Conservation (phyloP, 1,139 yeast species). For the Yamadazyma atlantica region DNA sequence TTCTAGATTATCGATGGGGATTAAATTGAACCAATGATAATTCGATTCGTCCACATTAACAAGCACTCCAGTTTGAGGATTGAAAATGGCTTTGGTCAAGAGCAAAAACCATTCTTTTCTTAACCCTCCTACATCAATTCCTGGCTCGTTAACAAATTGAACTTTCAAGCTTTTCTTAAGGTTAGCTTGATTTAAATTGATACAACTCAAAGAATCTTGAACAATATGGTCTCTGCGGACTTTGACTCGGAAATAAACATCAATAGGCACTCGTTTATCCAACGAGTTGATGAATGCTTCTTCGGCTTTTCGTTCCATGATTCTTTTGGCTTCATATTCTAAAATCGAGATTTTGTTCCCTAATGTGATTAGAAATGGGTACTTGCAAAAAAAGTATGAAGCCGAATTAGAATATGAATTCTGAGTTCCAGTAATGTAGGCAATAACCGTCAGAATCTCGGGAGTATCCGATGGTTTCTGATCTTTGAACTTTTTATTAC, state of each 20-base stretch:
- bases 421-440: slow-evolving; percentile 45
- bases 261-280: slow-evolving; percentile 58
- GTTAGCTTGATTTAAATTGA: slow-evolving; percentile 57
- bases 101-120: slow-evolving; percentile 90
- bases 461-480: slow-evolving; percentile 18
- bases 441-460: slow-evolving; percentile 41
- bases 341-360: slow-evolving; percentile 80
- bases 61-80: slow-evolving; percentile 64
- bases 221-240: slow-evolving; percentile 70
- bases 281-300: slow-evolving; percentile 81
- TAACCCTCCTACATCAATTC: slow-evolving; percentile 94
- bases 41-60: slow-evolving; percentile 66
- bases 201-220: slow-evolving; percentile 71
- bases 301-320: slow-evolving; percentile 86
- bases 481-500: slow-evolving; percentile 15
- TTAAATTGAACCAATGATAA: slow-evolving; percentile 69
- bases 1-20: slow-evolving; percentile 47
- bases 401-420: slow-evolving; percentile 24
- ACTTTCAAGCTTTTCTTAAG: slow-evolving; percentile 74
- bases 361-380: slow-evolving; percentile 76
- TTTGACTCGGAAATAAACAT: slow-evolving; percentile 64
- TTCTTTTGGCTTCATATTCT: slow-evolving; percentile 78
- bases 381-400: slow-evolving; percentile 68
- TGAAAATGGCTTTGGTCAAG: slow-evolving; percentile 67
- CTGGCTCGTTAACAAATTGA: slow-evolving; percentile 84